Evolutionary conservation across 257 asterid species (phyloP), one percentile per base, ranked within the genome.

Genomic region (Parsonsia alboflavescens): DNA sequence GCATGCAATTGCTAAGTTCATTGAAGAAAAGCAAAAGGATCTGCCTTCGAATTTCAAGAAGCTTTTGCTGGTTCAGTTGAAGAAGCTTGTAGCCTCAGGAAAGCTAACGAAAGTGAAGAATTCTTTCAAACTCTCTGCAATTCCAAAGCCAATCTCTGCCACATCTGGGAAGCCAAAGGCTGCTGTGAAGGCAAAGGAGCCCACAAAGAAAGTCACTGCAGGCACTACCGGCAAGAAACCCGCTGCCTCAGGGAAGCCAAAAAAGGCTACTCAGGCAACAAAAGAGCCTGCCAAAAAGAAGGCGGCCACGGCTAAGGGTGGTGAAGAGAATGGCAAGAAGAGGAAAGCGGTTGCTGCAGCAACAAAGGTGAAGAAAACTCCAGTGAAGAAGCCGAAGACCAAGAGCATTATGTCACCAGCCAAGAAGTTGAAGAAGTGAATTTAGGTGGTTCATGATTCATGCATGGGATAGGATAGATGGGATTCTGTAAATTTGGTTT

Each of bases 21-120:
- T 85, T 11, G 99, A 92, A 22, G 96, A 89, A 0, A 90, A 92
- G 78, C 92, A 92, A 62, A 89, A 88, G 80, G 80, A 68, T 66
- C 82, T 92, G 58, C 97, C 98, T 4, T 19, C 86, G 9, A 92
- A 94, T 76, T 94, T 94, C 81, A 89, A 74, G 76, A 94, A 88
- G 86, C 77, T 90, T 22, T 74, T 94, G 75, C 84, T 88, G 3
- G 68, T 79, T 72, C 98, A 94, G 39, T 78, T 92, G 91, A 90
- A 72, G 88, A 94, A 88, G 81, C 68, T 87, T 13, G 96, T 90
- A 4, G 87, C 88, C 7, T 81, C 82, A 53, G 92, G 72, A 1
- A 94, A 94, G 81, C 85, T 94, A 15, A 84, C 78, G 6, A 94
- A 90, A 39, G 88, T 90, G 4, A 94, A 92, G 76, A 82, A 57